Base-by-base conservation (phyloP, 1,284 basidiomycete species). In the Chondrostereum purpureum region DNA sequence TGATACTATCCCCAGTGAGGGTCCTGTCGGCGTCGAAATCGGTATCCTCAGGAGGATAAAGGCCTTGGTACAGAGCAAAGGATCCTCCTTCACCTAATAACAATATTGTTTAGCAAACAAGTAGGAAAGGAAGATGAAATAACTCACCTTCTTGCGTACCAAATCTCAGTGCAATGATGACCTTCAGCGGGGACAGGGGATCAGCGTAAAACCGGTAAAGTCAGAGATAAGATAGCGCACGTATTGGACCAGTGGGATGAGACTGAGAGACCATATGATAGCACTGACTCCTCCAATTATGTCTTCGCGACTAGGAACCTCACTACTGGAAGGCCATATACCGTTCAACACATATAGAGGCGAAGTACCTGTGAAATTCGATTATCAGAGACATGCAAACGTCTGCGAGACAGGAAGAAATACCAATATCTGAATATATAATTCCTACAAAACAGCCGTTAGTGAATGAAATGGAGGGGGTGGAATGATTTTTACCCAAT, bases 231-330 rank as follows among this genome's bases (percentile, higher is more conserved):
- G 14, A 31, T n/a, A 14, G 58, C 77, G 43, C 47, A 78, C 80
- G 54, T 84, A 84, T 80, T 84, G 84, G 33, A 79, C 27, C 31
- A 83, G 56, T 0, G 80, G 79, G n/a, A 83, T 52, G 20, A 84
- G 61, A 0, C 78, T 77, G 35, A 86, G 56, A 1, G 79, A 59
- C 81, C 81, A 84, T 18, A 85, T 54, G 48, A 84, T 81, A 19
- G 78, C 78, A 50, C 71, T 75, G 21, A 80, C 52, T 4, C 72
- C 75, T 1, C 81, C 80, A 46, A 84, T 72, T 13, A 83, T 60
- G 54, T 84, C 80, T 51, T 84, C 80, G 44, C 64, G 53, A 0
- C 70, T 61, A 0, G 81, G 82, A 0, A 65, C 56, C 13, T 65
- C 61, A 0, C 71, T 73, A 12, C 51, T 43, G 0, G 73, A 36